These are phyloP conservation scores for Syncephalastrum contaminatum DNA, from an alignment of 371 early-diverging fungal genomes.

Conservation along the genomic window DNA sequence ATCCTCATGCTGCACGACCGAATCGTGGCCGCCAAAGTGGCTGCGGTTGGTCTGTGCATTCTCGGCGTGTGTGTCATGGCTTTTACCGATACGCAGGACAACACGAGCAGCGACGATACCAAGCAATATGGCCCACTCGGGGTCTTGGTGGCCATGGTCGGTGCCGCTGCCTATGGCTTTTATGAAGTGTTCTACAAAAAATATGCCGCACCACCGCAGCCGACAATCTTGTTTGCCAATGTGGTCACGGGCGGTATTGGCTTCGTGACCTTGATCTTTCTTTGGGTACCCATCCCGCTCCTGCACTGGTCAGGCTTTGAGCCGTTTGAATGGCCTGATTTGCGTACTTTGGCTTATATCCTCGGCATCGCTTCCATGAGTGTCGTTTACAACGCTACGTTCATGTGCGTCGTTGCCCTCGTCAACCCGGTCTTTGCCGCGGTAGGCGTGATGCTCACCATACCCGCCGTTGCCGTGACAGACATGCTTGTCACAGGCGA, in stretches of 20 bases:
- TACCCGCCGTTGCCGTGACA: constrained; percentile 70
- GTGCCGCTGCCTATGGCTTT: constrained; percentile 62
- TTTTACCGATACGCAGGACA: constrained; percentile 27
- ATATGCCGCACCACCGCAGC: constrained; percentile 60
- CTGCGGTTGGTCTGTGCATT: constrained; percentile 67
- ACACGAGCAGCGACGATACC: constrained; percentile 12
- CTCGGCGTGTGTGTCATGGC: constrained; percentile 71
- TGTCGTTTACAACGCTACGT: constrained; percentile 74
- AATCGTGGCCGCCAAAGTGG: constrained; percentile 53
- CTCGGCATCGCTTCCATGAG: constrained; percentile 68
- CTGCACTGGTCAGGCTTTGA: constrained; percentile 65
- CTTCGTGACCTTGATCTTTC: constrained; percentile 51
- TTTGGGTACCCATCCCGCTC: constrained; percentile 79
- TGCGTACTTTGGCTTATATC: constrained; percentile 50
- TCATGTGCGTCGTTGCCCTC: constrained; percentile 76
- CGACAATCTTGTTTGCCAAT: constrained; percentile 72
- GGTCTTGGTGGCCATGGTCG: constrained; percentile 49
- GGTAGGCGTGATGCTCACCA: constrained; percentile 81
- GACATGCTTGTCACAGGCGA: constrained; percentile 57
- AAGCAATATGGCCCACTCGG: constrained; percentile 25
- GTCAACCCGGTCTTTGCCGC: constrained; percentile 83
- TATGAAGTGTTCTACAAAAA: constrained; percentile 81
- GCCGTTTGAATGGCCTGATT: constrained; percentile 62
- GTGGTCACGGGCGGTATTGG: constrained; percentile 68
- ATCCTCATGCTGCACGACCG: constrained; percentile 65